Base-by-base conservation (phyloP, 805 yeast genomes). In the Soucietia sequanensis region DNA sequence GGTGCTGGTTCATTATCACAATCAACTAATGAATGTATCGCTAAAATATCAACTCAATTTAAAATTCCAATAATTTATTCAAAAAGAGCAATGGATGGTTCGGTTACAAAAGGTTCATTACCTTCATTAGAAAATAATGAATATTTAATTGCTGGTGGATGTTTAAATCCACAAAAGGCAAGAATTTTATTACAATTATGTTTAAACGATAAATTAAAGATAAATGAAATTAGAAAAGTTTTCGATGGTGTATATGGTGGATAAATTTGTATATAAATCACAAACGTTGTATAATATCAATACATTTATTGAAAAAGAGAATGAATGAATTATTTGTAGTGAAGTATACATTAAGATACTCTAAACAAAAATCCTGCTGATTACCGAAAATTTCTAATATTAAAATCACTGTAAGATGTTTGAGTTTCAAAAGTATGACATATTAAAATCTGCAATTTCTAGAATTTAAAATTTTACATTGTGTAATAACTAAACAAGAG, bases 1-100 rank as follows among this genome's bases (percentile, higher is more conserved):
- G 88, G 88, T 23, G 84, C 87, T 1, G 88, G 88, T 1, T 76
- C 84, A 2, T 54, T 81, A 57, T 67, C 78, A 17, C 74, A 70
- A 4, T 58, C 51, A 11, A 75, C 81, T 2, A 76, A 75, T 42
- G 62, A 64, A 27, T 56, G 58, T n/a, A 50, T 71, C 28, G 58
- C 65, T 19, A 58, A 63, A 30, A 61, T 65, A 14, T 68, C 67
- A 39, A 48, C 58, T n/a, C 37, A 39, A 6, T 48, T 57, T 19
- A 51, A 63, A 31, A 62, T 78, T 19, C 87, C 87, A 1, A 67
- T 80, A 1, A 66, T 81, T 1, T 80, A 76, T 50, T 78, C 85
- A 22, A 80, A 80, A 49, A 68, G 87, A 50, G 71, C 85, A 6
- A 77, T 76, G 70, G 85, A 80, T 51, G 88, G 88, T 9, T 76